phyloP scores from a whole-genome alignment of 176 grass and related monocot species.

The Musa troglodytarum region DNA sequence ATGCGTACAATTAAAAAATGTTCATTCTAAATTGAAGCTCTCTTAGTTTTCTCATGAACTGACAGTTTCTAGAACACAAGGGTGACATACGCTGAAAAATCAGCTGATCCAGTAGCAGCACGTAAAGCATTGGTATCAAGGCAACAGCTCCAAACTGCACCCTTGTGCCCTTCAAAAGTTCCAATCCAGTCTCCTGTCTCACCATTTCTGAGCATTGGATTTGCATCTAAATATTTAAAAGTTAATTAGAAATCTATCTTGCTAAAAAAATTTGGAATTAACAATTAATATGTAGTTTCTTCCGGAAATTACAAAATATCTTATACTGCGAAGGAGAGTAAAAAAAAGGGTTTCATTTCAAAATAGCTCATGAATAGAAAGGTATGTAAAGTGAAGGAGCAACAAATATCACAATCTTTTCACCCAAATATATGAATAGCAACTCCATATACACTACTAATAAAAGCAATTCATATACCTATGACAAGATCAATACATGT shows the following conservation, averaged over 20 bases:
- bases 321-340: background rate
- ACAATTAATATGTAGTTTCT: background rate
- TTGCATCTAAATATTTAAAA: conserved; percentile 47
- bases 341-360: background rate
- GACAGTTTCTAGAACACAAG: background rate
- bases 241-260: background rate
- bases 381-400: background rate
- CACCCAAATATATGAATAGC: too few relatives aligned
- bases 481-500: too few relatives aligned
- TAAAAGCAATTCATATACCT: too few relatives aligned
- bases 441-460: too few relatives aligned
- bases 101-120: conserved; percentile 88
- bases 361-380: background rate
- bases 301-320: background rate
- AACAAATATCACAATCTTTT: too few relatives aligned
- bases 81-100: conserved; percentile 87
- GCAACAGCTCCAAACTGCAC: conserved; percentile 97
- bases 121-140: conserved; percentile 78
- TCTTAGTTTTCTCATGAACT: background rate
- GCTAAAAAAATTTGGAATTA: background rate
- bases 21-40: background rate
- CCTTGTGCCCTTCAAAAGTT: conserved; percentile 97
- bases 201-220: conserved; percentile 96
- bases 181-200: conserved; percentile 99
- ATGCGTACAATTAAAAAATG: background rate